A percentile compares a stretch with the other conserved stretches of the same genome.
phyloP scores from a whole-genome alignment of 768 basidiomycete genomes.

The Leccinum broughii region DNA sequence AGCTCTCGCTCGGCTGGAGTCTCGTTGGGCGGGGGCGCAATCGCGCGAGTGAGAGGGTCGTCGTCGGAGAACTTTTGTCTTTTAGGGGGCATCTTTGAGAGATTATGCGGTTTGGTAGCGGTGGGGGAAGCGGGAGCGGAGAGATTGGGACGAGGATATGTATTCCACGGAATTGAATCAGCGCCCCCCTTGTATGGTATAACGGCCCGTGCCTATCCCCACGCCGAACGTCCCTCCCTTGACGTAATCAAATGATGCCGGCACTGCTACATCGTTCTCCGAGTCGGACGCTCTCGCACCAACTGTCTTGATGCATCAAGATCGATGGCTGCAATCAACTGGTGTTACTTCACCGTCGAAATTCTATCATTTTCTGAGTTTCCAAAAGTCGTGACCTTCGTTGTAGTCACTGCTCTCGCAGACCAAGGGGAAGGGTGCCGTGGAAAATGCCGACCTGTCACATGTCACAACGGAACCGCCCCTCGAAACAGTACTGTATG shows the following conservation, averaged over 20 bases:
- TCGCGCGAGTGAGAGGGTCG: constrained; percentile 49
- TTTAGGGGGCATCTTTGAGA: constrained; percentile 18
- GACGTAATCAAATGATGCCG: constrained; percentile 5
- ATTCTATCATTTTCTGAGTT: not conserved
- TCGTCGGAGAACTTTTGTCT: constrained; percentile 34
- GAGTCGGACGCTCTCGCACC: not conserved
- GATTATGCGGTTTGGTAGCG: not conserved
- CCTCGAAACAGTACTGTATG: not conserved
- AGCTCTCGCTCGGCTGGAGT: constrained; percentile 43
- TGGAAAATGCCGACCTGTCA: not conserved
- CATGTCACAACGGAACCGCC: not conserved
- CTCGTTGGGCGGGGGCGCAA: constrained; percentile 57
- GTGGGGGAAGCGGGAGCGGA: not conserved
- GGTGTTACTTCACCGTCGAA: not conserved
- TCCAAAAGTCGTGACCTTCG: not conserved
- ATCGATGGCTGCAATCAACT: not conserved
- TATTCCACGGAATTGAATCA: not conserved
- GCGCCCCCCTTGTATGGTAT: constrained; percentile 2
- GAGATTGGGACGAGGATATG: not conserved
- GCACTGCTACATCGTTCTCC: not conserved
- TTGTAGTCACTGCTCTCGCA: not conserved
- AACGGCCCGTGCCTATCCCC: constrained; percentile 17
- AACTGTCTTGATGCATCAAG: not conserved
- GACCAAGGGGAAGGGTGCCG: not conserved
- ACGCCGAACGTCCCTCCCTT: constrained; percentile 8